phyloP scores from a whole-genome alignment of 331 rosid genomes.

The Dryas integrifolia region DNA sequence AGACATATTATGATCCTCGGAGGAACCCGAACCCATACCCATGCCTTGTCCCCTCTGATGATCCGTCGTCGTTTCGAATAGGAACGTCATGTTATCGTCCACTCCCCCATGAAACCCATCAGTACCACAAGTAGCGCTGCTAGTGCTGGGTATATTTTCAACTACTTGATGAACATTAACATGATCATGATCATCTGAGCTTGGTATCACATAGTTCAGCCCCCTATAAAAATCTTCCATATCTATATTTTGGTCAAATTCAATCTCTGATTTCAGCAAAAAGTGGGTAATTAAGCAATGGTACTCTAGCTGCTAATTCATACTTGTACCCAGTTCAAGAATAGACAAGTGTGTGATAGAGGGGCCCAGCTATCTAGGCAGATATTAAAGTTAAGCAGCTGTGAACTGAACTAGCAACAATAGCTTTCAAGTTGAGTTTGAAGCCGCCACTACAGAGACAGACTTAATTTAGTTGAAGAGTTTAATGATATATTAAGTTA shows the following conservation, averaged over 20 bases:
- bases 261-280: background rate
- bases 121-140: conserved; percentile 10
- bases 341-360: background rate
- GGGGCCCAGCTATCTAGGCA: background rate
- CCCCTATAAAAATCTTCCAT: conserved; percentile 45
- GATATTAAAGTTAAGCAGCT: too few relatives aligned
- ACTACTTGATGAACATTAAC: conserved; percentile 21
- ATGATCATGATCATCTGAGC: conserved; percentile 26
- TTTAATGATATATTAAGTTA: too few relatives aligned
- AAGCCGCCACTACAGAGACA: too few relatives aligned
- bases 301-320: too few relatives aligned
- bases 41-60: background rate
- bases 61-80: conserved; percentile 17
- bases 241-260: background rate
- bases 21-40: background rate
- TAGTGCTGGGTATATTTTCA: conserved; percentile 12
- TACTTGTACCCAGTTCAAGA: too few relatives aligned
- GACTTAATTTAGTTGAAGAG: too few relatives aligned
- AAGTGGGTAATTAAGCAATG: background rate
- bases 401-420: too few relatives aligned
- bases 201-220: conserved; percentile 23
- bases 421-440: too few relatives aligned
- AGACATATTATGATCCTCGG: conserved; percentile 26
- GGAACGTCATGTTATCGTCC: conserved; percentile 24
- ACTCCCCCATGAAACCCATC: conserved; percentile 34